A percentile compares a stretch with the other conserved stretches of the same genome.
Conservation (phyloP, 129 eudicot genomes). For the Tagetes erecta region DNA sequence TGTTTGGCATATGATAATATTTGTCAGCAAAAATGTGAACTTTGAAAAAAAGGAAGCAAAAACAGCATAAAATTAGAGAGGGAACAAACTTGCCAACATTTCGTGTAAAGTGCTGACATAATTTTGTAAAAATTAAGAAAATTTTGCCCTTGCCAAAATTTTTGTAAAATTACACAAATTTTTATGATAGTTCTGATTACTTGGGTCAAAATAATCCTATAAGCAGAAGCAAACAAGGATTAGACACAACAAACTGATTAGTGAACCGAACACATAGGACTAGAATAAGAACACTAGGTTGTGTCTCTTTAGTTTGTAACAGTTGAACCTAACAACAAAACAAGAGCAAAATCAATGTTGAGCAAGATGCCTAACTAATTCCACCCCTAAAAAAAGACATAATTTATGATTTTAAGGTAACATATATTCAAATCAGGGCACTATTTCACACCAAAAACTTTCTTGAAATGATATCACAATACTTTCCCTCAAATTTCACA, state of each 20-base stretch:
- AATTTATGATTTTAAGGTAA: too few relatives aligned
- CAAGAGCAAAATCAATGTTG: conserved; percentile 3
- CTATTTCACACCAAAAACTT: too few relatives aligned
- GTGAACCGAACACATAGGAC: not conserved
- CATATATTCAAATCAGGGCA: too few relatives aligned
- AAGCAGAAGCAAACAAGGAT: not conserved
- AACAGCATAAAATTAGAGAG: not conserved
- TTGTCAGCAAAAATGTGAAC: conserved; percentile 19
- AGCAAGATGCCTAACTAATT: not conserved
- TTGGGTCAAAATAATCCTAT: not conserved
- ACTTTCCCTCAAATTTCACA: conserved; percentile 6
- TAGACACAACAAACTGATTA: not conserved
- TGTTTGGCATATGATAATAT: conserved; percentile 30
- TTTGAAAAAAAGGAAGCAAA: not conserved
- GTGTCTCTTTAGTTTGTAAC: too few relatives aligned
- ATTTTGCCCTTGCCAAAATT: too few relatives aligned
- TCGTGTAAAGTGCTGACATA: too few relatives aligned
- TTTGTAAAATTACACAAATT: not conserved
- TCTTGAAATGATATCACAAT: not conserved
- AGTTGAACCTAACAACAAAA: not conserved
- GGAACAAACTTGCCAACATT: too few relatives aligned
- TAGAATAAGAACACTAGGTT: too few relatives aligned
- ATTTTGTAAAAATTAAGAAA: too few relatives aligned
- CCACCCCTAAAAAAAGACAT: too few relatives aligned
- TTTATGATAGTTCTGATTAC: not conserved